A percentile compares a stretch with the other conserved stretches of the same genome.
Evolutionary conservation across 345 rosid genomes (phyloP).

Genomic region (Moricandia arvensis): DNA sequence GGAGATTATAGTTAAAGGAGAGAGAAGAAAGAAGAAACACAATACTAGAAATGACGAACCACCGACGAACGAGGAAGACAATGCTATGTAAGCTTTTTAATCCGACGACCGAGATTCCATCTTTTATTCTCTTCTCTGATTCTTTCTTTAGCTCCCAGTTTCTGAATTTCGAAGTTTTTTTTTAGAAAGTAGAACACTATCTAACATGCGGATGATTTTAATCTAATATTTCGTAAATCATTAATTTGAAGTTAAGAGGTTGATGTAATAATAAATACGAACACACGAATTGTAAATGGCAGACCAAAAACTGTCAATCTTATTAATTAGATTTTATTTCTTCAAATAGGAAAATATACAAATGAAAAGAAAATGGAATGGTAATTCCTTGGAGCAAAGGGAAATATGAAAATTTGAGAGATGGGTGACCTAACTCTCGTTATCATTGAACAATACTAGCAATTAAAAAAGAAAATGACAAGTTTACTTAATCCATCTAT

Average conservation of each 20-base stretch:
- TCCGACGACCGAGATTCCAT: constrained; percentile 39
- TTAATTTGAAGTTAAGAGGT: background rate
- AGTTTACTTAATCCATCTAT: background rate
- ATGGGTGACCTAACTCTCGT: background rate
- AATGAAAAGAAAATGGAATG: background rate
- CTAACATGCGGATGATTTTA: background rate
- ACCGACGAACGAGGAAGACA: too few species aligned
- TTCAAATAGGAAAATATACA: background rate
- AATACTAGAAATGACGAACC: constrained; percentile 43
- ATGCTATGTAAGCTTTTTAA: constrained; percentile 41
- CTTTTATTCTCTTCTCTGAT: too few species aligned
- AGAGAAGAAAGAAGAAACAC: background rate
- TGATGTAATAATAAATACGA: background rate
- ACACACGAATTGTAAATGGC: background rate
- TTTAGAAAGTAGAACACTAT: background rate
- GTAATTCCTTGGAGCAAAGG: background rate
- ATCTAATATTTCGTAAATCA: background rate
- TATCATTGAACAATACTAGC: background rate
- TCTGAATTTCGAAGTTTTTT: too few species aligned
- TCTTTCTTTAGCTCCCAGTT: too few species aligned
- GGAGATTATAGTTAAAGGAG: constrained; percentile 11
- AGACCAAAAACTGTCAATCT: background rate
- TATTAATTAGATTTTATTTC: background rate
- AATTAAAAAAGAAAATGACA: background rate
- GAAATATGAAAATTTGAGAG: background rate